phyloP scores from a whole-genome alignment of 345 rosid species.

The Aurinia saxatilis region DNA sequence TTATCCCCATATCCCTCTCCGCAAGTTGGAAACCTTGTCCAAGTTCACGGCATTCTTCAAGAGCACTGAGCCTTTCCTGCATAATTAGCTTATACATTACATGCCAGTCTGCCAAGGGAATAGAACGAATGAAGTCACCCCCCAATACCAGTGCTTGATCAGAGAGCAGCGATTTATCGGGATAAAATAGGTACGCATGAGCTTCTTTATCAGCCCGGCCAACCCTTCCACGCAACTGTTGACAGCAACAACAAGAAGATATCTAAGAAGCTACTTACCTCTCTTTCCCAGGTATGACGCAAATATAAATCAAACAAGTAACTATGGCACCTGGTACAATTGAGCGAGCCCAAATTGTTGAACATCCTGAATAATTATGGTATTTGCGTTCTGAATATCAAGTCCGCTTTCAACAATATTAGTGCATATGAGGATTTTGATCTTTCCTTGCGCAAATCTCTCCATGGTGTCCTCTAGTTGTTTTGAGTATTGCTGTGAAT shows the following conservation, averaged over 20 bases:
- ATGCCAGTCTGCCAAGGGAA: conserved; percentile 3
- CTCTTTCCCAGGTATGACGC: neutral
- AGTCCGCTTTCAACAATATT: conserved; percentile 97
- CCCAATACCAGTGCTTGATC: conserved; percentile 67
- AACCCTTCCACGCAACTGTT: conserved; percentile 97
- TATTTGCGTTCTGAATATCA: conserved; percentile 94
- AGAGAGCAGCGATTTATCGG: conserved; percentile 69
- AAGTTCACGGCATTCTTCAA: conserved; percentile 85
- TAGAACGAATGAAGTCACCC: neutral
- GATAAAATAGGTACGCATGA: conserved; percentile 88
- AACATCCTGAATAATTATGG: conserved; percentile 92
- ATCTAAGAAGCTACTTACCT: conserved; percentile 21
- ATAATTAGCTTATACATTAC: conserved; percentile 27
- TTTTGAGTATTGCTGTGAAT: conserved; percentile 74
- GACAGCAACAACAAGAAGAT: conserved; percentile 19
- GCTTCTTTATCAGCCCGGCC: conserved; percentile 98
- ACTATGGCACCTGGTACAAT: conserved; percentile 68
- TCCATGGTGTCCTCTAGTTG: conserved; percentile 94
- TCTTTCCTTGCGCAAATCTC: conserved; percentile 73
- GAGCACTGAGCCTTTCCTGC: conserved; percentile 92
- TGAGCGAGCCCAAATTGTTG: conserved; percentile 94
- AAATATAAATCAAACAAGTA: conserved; percentile 14
- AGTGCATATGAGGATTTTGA: conserved; percentile 79
- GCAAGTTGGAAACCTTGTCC: conserved; percentile 98
- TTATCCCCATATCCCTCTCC: conserved; percentile 95